A percentile compares a stretch with the other conserved stretches of the same genome.
These are phyloP conservation scores for Leishmania martiniquensis DNA, from an alignment of 208 protist genomes.

Conservation along the genomic window DNA sequence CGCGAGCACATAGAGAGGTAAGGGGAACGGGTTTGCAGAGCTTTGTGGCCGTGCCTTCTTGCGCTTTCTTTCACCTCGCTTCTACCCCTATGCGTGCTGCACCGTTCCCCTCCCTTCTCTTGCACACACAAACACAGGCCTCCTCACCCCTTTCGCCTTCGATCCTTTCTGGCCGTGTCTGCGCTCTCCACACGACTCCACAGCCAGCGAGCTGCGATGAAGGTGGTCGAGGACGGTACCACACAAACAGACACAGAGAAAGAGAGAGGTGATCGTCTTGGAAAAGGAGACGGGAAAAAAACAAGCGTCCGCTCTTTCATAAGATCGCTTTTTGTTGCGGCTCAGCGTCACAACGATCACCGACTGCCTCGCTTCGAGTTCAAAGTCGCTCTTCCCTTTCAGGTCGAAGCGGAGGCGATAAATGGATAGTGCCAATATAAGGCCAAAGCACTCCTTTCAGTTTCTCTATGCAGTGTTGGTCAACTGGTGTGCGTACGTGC, in stretches of 20 bases:
- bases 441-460: too few species aligned
- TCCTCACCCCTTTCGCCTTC: background rate
- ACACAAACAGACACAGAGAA: background rate
- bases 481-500: too few species aligned
- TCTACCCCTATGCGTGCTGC: background rate
- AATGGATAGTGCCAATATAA: background rate
- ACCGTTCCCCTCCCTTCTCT: background rate
- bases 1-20: background rate
- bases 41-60: background rate
- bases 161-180: background rate
- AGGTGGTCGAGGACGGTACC: background rate
- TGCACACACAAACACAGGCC: too few species aligned
- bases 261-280: background rate
- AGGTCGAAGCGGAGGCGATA: background rate
- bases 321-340: background rate
- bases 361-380: background rate
- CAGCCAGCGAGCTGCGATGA: background rate
- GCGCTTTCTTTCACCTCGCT: background rate
- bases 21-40: background rate
- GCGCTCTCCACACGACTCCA: background rate
- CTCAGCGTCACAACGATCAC: background rate
- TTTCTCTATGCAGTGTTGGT: too few species aligned
- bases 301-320: background rate
- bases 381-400: background rate
- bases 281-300: too few species aligned